Base-by-base conservation (phyloP, 2,329 filamentous ascomycete species). In the Cucurbitaria berberidis region DNA sequence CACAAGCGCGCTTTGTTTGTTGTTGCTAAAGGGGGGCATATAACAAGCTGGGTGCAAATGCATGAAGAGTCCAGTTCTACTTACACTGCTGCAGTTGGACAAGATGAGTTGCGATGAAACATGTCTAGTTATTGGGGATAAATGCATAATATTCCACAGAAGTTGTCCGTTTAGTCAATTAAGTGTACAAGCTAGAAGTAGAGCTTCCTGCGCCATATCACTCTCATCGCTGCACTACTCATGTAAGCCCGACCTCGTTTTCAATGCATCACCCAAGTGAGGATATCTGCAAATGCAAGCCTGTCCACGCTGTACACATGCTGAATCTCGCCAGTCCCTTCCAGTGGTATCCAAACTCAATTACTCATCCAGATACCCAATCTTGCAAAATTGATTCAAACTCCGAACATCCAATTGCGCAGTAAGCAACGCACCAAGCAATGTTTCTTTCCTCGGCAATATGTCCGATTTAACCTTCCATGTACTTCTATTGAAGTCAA, bases 391-490 rank as follows among this genome's bases (percentile, higher is more conserved):
- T 60, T 80, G 68, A 45, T 75, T 75, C 59, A 81, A 59, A 48
- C 76, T 76, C 46, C 72, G 70, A 41, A 74, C 73, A 57, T 81
- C 79, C 38, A 78, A 69, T 35, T 74, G 72, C 10, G 74, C 71
- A 51, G 75, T 76, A 59, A 79, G 70, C n/a, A 80, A 63, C 19
- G 78, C 79, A 16, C 78, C 78, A 2, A 81, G 71, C 35, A 81
- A 66, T 48, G 78, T 68, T 67, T 79, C 64, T 60, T 77, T 76
- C 53, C 76, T 75, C 6, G 79, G 79, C 35, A 80, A 67, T 38
- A 79, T 75, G 27, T 80, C 77, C 15, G 68, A 68, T 42, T 68
- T 74, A 30, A 75, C 70, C 44, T 59, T 73, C 72, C 68, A 74
- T 5, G 56, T 60, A 29, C 55, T 70, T 16, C 67, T 68, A n/a